phyloP scores from a whole-genome alignment of 1,284 basidiomycete genomes.

The Ustilago crameri region DNA sequence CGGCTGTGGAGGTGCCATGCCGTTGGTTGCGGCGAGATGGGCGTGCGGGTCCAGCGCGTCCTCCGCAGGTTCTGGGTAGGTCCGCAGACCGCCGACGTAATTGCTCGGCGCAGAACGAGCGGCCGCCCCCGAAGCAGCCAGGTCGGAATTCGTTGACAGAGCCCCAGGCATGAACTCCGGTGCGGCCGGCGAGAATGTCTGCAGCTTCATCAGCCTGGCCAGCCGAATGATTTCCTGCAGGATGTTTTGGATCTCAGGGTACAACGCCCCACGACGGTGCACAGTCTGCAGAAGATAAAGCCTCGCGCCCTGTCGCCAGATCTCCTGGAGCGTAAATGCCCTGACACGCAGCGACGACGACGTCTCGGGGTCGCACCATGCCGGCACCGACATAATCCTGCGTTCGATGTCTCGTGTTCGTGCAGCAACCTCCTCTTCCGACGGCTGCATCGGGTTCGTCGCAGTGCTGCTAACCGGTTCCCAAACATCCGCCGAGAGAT shows the following conservation, averaged over 20 bases:
- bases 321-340: conserved; percentile 49
- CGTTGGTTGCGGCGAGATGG: background rate
- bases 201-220: conserved; percentile 42
- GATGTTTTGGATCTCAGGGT: conserved; percentile 41
- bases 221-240: conserved; percentile 50
- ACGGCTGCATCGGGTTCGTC: conserved; percentile 12
- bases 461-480: conserved; percentile 22
- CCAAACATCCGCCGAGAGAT: conserved; percentile 52
- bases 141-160: background rate
- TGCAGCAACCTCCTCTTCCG: conserved; percentile 25
- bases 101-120: conserved; percentile 13
- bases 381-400: conserved; percentile 35
- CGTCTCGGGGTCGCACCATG: conserved; percentile 42
- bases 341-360: conserved; percentile 35
- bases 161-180: background rate
- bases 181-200: conserved; percentile 21
- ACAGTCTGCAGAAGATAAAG: conserved; percentile 50
- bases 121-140: background rate
- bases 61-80: background rate
- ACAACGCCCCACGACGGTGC: conserved; percentile 43
- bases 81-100: conserved; percentile 32
- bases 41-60: background rate
- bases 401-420: conserved; percentile 37
- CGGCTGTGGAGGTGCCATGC: background rate
- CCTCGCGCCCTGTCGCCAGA: conserved; percentile 50